These are phyloP conservation scores for Emericellopsis atlantica DNA, from an alignment of 2,329 filamentous ascomycete genomes.

Conservation along the genomic window DNA sequence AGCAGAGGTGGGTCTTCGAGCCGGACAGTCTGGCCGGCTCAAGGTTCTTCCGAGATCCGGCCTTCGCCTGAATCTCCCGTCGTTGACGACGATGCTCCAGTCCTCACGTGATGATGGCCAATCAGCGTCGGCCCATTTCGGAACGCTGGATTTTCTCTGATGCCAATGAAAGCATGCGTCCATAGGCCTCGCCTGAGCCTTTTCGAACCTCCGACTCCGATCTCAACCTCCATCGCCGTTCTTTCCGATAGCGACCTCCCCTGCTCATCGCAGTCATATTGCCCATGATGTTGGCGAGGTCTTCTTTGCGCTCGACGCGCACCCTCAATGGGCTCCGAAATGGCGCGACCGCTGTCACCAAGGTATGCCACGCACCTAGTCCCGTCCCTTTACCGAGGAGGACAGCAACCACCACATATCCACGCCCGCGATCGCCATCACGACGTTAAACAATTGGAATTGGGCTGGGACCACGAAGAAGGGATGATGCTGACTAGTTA, in stretches of 20 bases:
- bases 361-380: conserved; percentile 39
- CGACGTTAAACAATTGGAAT: conserved; percentile 15
- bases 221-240: conserved; percentile 22
- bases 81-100: no score
- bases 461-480: conserved; percentile 6
- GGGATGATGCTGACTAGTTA: conserved; percentile 23
- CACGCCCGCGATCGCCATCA: conserved; percentile 5
- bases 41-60: no score
- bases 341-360: conserved; percentile 57
- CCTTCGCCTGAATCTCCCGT: no score
- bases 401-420: conserved; percentile 6
- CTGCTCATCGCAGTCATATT: conserved; percentile 24
- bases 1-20: no score
- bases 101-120: conserved; percentile 22
- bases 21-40: background rate
- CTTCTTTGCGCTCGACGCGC: conserved; percentile 80
- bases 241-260: conserved; percentile 20
- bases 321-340: conserved; percentile 67
- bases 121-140: conserved; percentile 29
- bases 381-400: conserved; percentile 19
- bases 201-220: conserved; percentile 24
- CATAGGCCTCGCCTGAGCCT: conserved; percentile 22
- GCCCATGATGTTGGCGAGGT: conserved; percentile 84
- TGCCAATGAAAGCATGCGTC: conserved; percentile 8
- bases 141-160: conserved; percentile 28